Evolutionary conservation across 2,329 filamentous ascomycete species (phyloP), one percentile per base, ranked within the genome.

Genomic region (Coniella lustricola): DNA sequence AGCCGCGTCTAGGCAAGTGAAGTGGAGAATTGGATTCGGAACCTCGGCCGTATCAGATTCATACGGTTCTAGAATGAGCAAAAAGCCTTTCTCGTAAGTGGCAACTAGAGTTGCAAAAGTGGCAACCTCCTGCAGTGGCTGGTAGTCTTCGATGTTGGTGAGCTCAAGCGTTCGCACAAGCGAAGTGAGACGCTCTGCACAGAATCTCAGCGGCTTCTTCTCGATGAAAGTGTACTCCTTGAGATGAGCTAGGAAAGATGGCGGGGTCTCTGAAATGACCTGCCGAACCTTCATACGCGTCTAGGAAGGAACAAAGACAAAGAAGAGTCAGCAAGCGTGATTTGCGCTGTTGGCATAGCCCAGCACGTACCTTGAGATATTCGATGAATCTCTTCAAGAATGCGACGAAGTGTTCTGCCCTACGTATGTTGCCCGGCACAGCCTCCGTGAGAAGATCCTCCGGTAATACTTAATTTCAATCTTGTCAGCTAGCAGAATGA

Each of bases 281-380:
- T 96, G 90, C 4, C 93, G 82, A 13, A 97, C 90, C 73, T 95
- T 97, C 93, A 98, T 97, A 50, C 94, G 82, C 2, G 91, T 97
- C 76, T 90, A 59, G 3, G 9, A 34, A 12, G n/a, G n/a, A n/a
- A 13, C 29, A n/a, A 4, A 9, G 20, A 20, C 5, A n/a, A n/a
- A n/a, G n/a, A n/a, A n/a, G n/a, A n/a, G 29, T 48, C n/a, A 48
- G 39, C 17, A 13, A 29, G 7, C 9, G 44, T 16, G 17, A 17
- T 12, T 18, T 40, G 17, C 10, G 16, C 36, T 36, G 39, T 56
- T 50, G 57, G 49, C 16, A 34, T 10, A 34, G 34, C 18, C 20
- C 32, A 35, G 13, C n/a, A 39, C 16, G 34, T 57, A 76, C 79
- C 71, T 90, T 96, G 44, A 98, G 75, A 60, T 98, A 98, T 65